phyloP scores from a whole-genome alignment of 2,329 filamentous ascomycete genomes.

The Neonectria neomacrospora region DNA sequence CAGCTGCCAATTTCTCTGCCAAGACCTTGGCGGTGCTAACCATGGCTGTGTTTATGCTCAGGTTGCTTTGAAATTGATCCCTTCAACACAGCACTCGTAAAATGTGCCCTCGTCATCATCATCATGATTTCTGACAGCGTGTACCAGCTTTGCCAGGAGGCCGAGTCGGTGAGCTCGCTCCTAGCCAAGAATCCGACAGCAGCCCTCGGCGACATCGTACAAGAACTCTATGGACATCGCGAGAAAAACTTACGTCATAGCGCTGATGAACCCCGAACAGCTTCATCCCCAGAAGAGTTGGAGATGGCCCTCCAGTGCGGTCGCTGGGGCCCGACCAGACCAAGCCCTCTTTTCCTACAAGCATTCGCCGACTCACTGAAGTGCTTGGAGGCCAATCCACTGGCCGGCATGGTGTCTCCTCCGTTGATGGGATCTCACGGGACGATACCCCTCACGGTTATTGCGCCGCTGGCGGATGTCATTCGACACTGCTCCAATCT shows the following conservation, averaged over 20 bases:
- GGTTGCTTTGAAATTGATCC: too few relatives aligned
- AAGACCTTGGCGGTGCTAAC: too few relatives aligned
- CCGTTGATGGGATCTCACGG: conserved; percentile 66
- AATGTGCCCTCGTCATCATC: too few relatives aligned
- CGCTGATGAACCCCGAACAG: conserved; percentile 39
- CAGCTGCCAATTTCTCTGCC: too few relatives aligned
- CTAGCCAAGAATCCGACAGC: conserved; percentile 64
- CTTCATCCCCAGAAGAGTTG: conserved; percentile 51
- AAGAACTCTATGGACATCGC: conserved; percentile 61
- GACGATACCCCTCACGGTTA: conserved; percentile 73
- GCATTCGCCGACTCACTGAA: conserved; percentile 74
- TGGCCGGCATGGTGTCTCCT: conserved; percentile 63
- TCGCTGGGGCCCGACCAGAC: conserved; percentile 71
- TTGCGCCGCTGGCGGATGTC: conserved; percentile 68
- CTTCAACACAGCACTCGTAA: too few relatives aligned
- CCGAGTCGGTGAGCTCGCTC: conserved; percentile 61
- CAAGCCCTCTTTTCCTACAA: conserved; percentile 75
- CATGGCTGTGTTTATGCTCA: too few relatives aligned
- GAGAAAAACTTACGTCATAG: conserved; percentile 21
- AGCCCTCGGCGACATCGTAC: conserved; percentile 65
- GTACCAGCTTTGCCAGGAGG: too few relatives aligned
- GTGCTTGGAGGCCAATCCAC: conserved; percentile 63
- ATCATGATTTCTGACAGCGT: too few relatives aligned
- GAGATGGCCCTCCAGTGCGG: conserved; percentile 69
- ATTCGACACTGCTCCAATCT: conserved; percentile 80